phyloP scores from a whole-genome alignment of 169 alveolate species.

The Plasmodium billcollinsi region DNA sequence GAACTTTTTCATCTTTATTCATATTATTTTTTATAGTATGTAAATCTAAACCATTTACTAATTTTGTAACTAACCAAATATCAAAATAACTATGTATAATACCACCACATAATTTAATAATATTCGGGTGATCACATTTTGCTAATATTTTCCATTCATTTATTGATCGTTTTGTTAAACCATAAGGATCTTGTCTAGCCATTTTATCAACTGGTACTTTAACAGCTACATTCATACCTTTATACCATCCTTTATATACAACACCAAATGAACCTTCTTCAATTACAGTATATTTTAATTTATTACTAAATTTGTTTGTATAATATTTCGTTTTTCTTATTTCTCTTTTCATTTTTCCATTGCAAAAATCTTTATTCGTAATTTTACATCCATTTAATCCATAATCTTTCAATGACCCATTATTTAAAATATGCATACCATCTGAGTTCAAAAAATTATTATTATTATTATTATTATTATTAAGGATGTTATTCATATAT shows the following conservation, averaged over 20 bases:
- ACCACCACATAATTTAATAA: conserved; percentile 89
- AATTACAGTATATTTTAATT: conserved; percentile 76
- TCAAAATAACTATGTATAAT: conserved; percentile 90
- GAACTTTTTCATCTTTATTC: conserved; percentile 70
- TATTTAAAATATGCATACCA: background rate
- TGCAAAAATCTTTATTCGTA: background rate
- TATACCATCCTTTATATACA: conserved; percentile 86
- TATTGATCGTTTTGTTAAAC: conserved; percentile 89
- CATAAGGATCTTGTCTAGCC: conserved; percentile 90
- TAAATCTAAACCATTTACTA: conserved; percentile 88
- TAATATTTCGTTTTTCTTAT: conserved; percentile 8
- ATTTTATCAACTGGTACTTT: conserved; percentile 90
- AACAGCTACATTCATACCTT: conserved; percentile 85
- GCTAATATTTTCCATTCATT: conserved; percentile 92
- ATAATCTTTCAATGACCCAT: background rate
- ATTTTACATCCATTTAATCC: background rate
- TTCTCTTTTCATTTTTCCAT: conserved; percentile 10
- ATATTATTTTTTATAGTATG: conserved; percentile 89
- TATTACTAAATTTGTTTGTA: conserved; percentile 17
- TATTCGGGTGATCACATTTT: conserved; percentile 85
- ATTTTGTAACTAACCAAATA: conserved; percentile 91
- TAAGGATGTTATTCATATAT: background rate
- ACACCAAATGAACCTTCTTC: conserved; percentile 90
- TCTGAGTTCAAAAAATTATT: background rate
- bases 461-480: background rate